Conservation (phyloP, 495 filamentous ascomycete genomes). For the Trichoderma asperelloides region DNA sequence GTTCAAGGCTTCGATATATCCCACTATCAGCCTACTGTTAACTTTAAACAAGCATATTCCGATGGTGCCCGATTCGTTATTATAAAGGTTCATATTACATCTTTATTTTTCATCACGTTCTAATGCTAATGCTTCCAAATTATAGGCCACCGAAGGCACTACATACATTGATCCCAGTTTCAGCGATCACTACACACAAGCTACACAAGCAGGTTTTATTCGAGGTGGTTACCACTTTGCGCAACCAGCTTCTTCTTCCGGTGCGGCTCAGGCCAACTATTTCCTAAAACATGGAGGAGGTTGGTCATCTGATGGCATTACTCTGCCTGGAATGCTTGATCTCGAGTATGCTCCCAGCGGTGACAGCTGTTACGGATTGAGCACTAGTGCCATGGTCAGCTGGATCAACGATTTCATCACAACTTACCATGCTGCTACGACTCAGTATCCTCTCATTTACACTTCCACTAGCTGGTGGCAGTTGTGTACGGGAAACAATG, state of each 20-base stretch:
- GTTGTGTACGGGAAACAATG: constrained; percentile 49
- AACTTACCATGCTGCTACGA: constrained; percentile 42
- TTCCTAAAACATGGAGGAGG: constrained; percentile 55
- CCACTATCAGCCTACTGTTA: constrained; percentile 45
- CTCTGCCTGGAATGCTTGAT: constrained; percentile 60
- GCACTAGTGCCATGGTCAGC: constrained; percentile 41
- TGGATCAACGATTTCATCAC: constrained; percentile 55
- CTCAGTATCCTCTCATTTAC: constrained; percentile 53
- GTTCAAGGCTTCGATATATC: constrained; percentile 59
- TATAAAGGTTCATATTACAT: constrained; percentile 43
- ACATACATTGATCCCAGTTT: constrained; percentile 44
- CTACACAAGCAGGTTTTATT: constrained; percentile 48
- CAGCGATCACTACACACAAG: constrained; percentile 45
- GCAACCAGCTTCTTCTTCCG: constrained; percentile 39
- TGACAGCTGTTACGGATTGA: constrained; percentile 45
- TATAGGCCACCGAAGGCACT: constrained; percentile 52
- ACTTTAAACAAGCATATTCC: constrained; percentile 44
- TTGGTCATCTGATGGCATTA: constrained; percentile 52
- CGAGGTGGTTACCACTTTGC: constrained; percentile 61
- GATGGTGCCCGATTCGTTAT: constrained; percentile 53
- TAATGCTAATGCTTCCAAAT: background rate
- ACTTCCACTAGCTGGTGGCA: constrained; percentile 54
- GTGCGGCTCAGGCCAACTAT: constrained; percentile 46
- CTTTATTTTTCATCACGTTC: too few relatives aligned
- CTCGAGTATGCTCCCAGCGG: constrained; percentile 45